Evolutionary conservation across 148 eudicot species (phyloP).

Genomic region (Heliosperma pusillum): DNA sequence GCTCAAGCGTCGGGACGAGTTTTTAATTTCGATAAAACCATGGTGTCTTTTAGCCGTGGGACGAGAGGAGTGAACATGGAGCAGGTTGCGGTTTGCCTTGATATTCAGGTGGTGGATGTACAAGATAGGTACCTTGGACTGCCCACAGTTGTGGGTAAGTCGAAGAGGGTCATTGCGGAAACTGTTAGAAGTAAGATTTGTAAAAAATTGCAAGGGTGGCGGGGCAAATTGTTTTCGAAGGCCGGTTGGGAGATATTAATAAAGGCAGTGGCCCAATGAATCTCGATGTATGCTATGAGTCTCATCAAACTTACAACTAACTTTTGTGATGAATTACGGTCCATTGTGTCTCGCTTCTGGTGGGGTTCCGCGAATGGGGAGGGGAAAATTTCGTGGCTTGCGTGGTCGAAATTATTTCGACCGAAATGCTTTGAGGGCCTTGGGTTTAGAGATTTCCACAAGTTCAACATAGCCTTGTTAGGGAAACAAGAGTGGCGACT

Average conservation of each 20-base stretch:
- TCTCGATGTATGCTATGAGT: neutral
- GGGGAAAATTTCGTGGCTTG: too few species aligned
- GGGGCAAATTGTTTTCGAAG: neutral
- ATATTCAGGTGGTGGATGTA: neutral
- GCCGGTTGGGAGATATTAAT: neutral
- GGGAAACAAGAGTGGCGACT: too few species aligned
- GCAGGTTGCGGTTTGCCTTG: neutral
- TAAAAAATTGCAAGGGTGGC: neutral
- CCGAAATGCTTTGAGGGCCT: too few species aligned
- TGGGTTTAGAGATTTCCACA: too few species aligned
- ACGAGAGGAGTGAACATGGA: neutral
- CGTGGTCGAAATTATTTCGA: too few species aligned
- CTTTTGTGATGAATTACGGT: neutral
- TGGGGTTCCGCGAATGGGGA: too few species aligned
- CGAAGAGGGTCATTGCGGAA: neutral
- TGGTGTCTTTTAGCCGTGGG: neutral
- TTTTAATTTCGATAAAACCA: neutral
- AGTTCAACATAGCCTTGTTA: too few species aligned
- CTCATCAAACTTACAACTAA: neutral
- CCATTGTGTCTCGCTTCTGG: neutral
- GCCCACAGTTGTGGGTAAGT: neutral
- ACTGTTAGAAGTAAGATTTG: neutral
- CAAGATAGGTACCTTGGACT: neutral
- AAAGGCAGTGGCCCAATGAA: conserved; percentile 2
- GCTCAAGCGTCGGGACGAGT: neutral